Evolutionary conservation across 306 rosid genomes (phyloP), one percentile per base, ranked within the genome.

Genomic region (Vigna radiata): DNA sequence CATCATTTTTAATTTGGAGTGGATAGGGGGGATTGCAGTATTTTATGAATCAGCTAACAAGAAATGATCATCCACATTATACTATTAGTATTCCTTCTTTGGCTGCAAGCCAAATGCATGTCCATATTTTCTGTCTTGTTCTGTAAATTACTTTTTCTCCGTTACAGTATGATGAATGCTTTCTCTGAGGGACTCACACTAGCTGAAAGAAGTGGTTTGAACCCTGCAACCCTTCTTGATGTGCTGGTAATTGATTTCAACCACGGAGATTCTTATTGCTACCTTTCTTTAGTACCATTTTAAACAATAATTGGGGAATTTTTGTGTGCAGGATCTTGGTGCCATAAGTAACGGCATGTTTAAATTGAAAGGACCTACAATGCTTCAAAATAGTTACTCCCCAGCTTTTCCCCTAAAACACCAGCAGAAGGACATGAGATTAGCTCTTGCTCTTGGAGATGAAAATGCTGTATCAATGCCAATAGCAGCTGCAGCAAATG

Each of bases 391-490:
- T 74, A 90, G 49, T 77, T 88, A 90, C 78, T 48, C 93, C 73
- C 91, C 97, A 6, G 97, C 97, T 36, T 92, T 92, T 87, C 97
- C 97, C 1, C 87, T 92, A 75, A 92, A 92, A 80, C 97, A 92
- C 85, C 96, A 92, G 83, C 97, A 92, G 83, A 92, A 92, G 83
- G 97, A 92, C 86, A 92, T 90, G 97, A 90, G 96, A 76, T 82
- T 92, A 84, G 96, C 97, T 81, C 93, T 92, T 82, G 88, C 93
- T 66, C 91, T 90, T 64, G 97, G 91, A 18, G 96, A 92, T 81
- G 93, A 90, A 75, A 83, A 86, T 79, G 85, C 89, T 59, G 82
- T 87, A 59, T 50, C 97, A 66, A 92, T 90, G 96, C 97, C 97
- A 2, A 84, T 92, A 48, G 93, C 97, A 55, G 93, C 97, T 49